A percentile compares a stretch with the other conserved stretches of the same genome.
phyloP scores from a whole-genome alignment of 495 filamentous ascomycete species.

The Friedmanniomyces simplex region DNA sequence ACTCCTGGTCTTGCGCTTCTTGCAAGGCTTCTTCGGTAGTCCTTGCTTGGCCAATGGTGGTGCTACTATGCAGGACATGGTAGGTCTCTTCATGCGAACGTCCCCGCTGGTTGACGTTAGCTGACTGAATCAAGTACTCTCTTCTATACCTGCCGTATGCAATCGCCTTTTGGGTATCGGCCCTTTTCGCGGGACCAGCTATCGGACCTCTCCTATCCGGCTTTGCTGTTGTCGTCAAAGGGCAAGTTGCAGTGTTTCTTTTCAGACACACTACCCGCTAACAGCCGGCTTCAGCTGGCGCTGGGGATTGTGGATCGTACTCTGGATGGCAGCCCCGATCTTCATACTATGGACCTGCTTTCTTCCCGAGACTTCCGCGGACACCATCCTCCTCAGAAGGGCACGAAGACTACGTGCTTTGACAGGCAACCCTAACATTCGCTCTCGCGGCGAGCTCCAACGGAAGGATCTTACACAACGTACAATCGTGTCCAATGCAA shows the following conservation, averaged over 20 bases:
- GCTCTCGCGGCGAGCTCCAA: not conserved
- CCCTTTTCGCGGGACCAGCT: not conserved
- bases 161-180: not conserved
- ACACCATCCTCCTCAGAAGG: not conserved
- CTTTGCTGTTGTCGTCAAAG: too few species aligned
- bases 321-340: not conserved
- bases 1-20: not conserved
- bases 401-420: not conserved
- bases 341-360: not conserved
- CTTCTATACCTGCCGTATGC: not conserved
- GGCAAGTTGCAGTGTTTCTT: too few species aligned
- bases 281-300: not conserved
- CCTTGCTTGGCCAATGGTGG: constrained; percentile 2
- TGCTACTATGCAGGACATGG: not conserved
- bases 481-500: constrained; percentile 39
- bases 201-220: not conserved
- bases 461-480: not conserved
- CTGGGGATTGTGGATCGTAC: not conserved
- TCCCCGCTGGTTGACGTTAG: too few species aligned
- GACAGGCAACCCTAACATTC: not conserved
- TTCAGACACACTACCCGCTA: too few species aligned
- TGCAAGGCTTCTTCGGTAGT: constrained; percentile 7
- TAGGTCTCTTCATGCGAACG: too few species aligned
- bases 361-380: not conserved
- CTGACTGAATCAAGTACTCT: too few species aligned